phyloP scores from a whole-genome alignment of 2,329 filamentous ascomycete genomes.

The Fusarium marasasianum region DNA sequence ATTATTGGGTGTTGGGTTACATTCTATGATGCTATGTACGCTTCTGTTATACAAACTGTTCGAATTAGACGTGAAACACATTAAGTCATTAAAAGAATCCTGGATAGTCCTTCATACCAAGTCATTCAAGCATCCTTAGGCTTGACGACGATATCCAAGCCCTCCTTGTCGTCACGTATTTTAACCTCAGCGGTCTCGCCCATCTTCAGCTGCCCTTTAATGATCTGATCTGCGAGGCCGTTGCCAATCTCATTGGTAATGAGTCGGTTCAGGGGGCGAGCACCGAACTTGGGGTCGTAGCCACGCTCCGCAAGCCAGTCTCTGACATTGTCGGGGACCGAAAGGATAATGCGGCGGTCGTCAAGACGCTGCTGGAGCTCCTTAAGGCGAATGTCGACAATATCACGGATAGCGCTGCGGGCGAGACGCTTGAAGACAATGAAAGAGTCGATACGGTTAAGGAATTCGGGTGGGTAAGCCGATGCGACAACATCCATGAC shows the following conservation, averaged over 20 bases:
- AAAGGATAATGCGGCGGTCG: conserved; percentile 82
- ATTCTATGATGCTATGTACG: conserved; percentile 17
- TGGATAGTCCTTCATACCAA: neutral
- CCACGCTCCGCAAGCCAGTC: conserved; percentile 89
- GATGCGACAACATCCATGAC: conserved; percentile 88
- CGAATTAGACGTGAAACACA: conserved; percentile 34
- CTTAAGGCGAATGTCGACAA: conserved; percentile 88
- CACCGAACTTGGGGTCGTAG: conserved; percentile 92
- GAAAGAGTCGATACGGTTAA: conserved; percentile 96
- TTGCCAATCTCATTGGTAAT: conserved; percentile 93
- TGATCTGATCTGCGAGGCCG: conserved; percentile 88
- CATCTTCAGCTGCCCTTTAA: conserved; percentile 80
- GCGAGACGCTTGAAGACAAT: conserved; percentile 94
- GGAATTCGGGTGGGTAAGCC: conserved; percentile 87
- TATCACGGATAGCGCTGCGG: conserved; percentile 80
- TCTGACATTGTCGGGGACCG: conserved; percentile 76
- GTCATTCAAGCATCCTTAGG: conserved; percentile 28
- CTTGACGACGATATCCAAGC: conserved; percentile 60
- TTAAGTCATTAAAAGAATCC: conserved; percentile 33
- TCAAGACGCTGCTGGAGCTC: conserved; percentile 87
- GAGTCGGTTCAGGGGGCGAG: conserved; percentile 87
- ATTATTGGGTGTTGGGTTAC: conserved; percentile 14
- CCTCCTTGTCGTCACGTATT: conserved; percentile 70
- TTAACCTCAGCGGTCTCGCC: conserved; percentile 78
- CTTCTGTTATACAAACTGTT: conserved; percentile 14